Base-by-base conservation (phyloP, 73 alveolate genomes). In the Paraurostyla sp. region DNA sequence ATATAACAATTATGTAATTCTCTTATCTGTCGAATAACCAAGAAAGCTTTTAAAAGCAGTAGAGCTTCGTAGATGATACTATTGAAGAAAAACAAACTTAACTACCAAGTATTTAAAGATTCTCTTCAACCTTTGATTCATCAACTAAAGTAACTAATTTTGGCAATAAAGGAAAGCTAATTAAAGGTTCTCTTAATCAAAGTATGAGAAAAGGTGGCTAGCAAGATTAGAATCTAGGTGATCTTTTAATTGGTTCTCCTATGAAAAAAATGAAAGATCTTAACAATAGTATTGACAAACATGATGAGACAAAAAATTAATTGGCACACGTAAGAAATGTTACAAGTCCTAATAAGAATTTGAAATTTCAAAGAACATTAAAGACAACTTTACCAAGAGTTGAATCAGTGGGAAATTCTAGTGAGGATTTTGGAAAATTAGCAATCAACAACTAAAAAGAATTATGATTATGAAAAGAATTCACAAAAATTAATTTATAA, bases 1-100 rank as follows among this genome's bases (percentile, higher is more conserved):
- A 60, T 33, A 60, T 60, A 16, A 60, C 78, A 33, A 60, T 60
- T 29, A 60, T 60, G 78, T 23, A 60, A 27, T 60, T 60, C 23
- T 60, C 78, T 3, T 60, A 60, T 33, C 23, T 60, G 25, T 60
- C 78, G 25, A 60, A 60, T 13, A 45, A n/a, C n/a, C n/a, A n/a
- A n/a, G n/a, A n/a, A n/a, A n/a, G n/a, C n/a, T n/a, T n/a, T n/a
- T n/a, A n/a, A n/a, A n/a, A n/a, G n/a, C n/a, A n/a, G n/a, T n/a
- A n/a, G n/a, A n/a, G n/a, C n/a, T n/a, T n/a, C n/a, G n/a, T 45
- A 45, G 57, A 45, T 45, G 11, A 45, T 45, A 18, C 11, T 45
- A 18, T 13, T 13, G 11, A 18, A 18, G 57, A 18, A 18, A 45
- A 45, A 18, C 11, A 45, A 18, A 13, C 18, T 45, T 18, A 45